Percentiles rank a stretch among this genome's conserved stretches.
These are phyloP conservation scores for Neurospora tetrasperma DNA, from an alignment of 495 filamentous ascomycete genomes.

Conservation along the genomic window DNA sequence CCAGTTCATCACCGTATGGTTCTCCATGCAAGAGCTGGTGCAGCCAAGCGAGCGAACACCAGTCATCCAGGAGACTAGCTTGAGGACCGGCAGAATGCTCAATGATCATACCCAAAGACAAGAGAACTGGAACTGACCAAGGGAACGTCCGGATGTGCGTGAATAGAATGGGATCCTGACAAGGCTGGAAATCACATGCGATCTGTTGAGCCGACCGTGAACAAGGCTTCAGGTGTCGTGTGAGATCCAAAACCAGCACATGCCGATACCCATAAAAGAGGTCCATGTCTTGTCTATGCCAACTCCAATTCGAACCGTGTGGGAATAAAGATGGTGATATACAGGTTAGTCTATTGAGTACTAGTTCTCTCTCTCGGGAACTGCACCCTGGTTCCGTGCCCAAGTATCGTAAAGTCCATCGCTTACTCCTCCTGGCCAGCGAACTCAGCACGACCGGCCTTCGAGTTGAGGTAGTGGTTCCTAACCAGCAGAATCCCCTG, in stretches of 20 bases:
- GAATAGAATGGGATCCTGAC: background rate
- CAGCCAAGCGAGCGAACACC: background rate
- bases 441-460: conserved; percentile 62
- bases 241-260: background rate
- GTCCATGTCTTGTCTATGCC: background rate
- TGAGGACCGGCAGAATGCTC: background rate
- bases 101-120: background rate
- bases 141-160: background rate
- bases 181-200: background rate
- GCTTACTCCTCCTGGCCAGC: conserved; percentile 35
- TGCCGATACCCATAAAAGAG: background rate
- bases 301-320: background rate
- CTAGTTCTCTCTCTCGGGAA: conserved; percentile 7
- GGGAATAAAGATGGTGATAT: conserved; percentile 12
- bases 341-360: conserved; percentile 25
- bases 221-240: background rate
- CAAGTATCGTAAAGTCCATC: background rate
- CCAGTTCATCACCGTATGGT: background rate
- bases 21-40: background rate
- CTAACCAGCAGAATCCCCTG: conserved; percentile 31
- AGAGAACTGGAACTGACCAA: background rate
- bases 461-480: conserved; percentile 89
- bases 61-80: background rate
- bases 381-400: background rate
- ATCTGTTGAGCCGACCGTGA: background rate